Base-by-base conservation (phyloP, 495 filamentous ascomycete genomes). In the Cercophora scortea region DNA sequence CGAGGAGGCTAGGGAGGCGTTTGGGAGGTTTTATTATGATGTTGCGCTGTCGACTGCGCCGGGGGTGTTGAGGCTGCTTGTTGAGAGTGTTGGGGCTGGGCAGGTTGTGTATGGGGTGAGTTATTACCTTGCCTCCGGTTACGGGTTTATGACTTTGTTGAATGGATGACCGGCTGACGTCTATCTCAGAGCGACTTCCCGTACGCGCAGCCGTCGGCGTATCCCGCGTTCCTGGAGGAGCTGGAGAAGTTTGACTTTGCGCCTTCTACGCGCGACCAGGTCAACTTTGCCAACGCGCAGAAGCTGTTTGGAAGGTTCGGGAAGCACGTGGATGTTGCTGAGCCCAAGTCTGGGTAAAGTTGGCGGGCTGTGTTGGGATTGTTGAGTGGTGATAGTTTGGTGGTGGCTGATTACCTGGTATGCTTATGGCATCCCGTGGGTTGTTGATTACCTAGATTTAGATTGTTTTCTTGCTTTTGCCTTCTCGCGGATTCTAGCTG, bases 21-120 rank as follows among this genome's bases (percentile, higher is more conserved):
- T 64, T 36, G 32, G 49, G 35, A 46, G 51, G 18, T 64, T 64
- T 39, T 64, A 64, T 50, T 58, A 61, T 49, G 45, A 69, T 59
- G 33, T 49, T 65, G 44, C 70, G 57, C 19, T 66, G 53, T 58
- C 60, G 16, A 47, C 60, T 16, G 68, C 67, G 56, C 71, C 61
- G 50, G 68, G 64, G 39, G 70, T 61, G 53, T 64, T 71, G 60
- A 67, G 53, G 60, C 55, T 60, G 51, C 59, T 71, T 41, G 40
- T 68, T 46, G 67, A 69, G n/a, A 52, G 70, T 32, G 72, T 76
- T 45, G 70, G 67, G 8, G 57, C 61, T 41, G 68, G 70, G 7
- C 71, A 73, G 25, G 58, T 84, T 16, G 56, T 81, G 18, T 82
- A 72, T 59, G 79, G 79, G 33, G 73, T 69, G 32, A 68, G 77